phyloP scores from a whole-genome alignment of 1,284 basidiomycete genomes.

The Laetiporus sulphureus region DNA sequence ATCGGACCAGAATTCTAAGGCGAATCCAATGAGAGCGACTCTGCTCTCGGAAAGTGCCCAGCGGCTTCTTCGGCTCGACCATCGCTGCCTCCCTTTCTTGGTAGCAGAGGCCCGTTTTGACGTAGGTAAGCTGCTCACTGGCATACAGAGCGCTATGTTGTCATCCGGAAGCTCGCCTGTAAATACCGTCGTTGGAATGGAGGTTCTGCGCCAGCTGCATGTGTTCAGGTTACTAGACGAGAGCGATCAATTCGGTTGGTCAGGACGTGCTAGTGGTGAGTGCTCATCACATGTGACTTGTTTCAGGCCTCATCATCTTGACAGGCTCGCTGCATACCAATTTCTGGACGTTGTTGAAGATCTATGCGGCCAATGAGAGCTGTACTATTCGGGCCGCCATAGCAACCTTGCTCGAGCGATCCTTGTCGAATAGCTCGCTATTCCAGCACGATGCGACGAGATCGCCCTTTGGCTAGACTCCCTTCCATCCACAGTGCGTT shows the following conservation, averaged over 20 bases:
- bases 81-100: conserved; percentile 65
- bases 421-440: conserved; percentile 65
- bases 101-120: conserved; percentile 82
- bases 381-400: conserved; percentile 51
- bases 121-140: conserved; percentile 71
- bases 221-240: conserved; percentile 66
- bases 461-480: conserved; percentile 71
- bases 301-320: conserved; percentile 1
- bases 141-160: conserved; percentile 30
- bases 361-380: conserved; percentile 46
- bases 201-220: conserved; percentile 69
- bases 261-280: no score
- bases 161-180: background rate
- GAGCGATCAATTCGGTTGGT: conserved; percentile 75
- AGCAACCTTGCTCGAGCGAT: conserved; percentile 47
- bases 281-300: conserved; percentile 59
- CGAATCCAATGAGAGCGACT: conserved; percentile 36
- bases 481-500: conserved; percentile 37
- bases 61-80: conserved; percentile 80
- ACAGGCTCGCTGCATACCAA: conserved; percentile 41
- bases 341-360: conserved; percentile 62
- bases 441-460: conserved; percentile 81
- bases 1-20: background rate
- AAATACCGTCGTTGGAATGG: conserved; percentile 34
- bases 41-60: conserved; percentile 76